Percentiles rank a stretch among this genome's conserved stretches.
These are phyloP conservation scores for Schizonepeta tenuifolia DNA, from an alignment of 257 asterid genomes.

Conservation along the genomic window DNA sequence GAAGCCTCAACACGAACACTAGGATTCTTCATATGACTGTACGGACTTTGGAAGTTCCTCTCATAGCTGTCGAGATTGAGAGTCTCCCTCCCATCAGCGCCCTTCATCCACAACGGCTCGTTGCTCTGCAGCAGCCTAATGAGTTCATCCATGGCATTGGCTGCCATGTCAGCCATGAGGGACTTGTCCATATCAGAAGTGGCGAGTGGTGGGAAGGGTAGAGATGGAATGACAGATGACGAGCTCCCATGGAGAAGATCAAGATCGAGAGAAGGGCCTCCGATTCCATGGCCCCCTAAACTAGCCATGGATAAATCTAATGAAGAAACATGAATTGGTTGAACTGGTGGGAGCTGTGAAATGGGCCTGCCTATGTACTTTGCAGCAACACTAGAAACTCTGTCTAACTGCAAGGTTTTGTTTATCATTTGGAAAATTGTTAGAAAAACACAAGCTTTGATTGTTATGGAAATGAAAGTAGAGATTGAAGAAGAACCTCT, in stretches of 20 bases:
- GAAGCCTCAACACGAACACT: conserved; percentile 70
- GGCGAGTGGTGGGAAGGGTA: conserved; percentile 49
- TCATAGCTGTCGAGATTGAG: conserved; percentile 73
- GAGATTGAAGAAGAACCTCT: conserved; percentile 49
- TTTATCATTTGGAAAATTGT: background rate
- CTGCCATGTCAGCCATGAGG: conserved; percentile 80
- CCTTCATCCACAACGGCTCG: conserved; percentile 81
- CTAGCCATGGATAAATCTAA: conserved; percentile 80
- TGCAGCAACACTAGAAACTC: conserved; percentile 87
- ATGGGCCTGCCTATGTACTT: conserved; percentile 96
- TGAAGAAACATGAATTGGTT: conserved; percentile 80
- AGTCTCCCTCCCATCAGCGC: conserved; percentile 57
- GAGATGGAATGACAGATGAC: conserved; percentile 33
- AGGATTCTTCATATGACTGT: conserved; percentile 65
- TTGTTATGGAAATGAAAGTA: background rate
- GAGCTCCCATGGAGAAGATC: conserved; percentile 85
- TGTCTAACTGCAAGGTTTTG: conserved; percentile 69
- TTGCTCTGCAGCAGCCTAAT: conserved; percentile 71
- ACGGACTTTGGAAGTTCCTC: conserved; percentile 58
- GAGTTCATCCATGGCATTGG: conserved; percentile 82
- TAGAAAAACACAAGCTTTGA: background rate
- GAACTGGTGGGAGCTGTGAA: conserved; percentile 88
- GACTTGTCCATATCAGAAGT: conserved; percentile 90
- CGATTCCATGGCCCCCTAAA: conserved; percentile 56
- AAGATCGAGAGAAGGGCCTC: conserved; percentile 77